Base-by-base conservation (phyloP, 192 early-diverging fungal species). In the Endogone sp. region DNA sequence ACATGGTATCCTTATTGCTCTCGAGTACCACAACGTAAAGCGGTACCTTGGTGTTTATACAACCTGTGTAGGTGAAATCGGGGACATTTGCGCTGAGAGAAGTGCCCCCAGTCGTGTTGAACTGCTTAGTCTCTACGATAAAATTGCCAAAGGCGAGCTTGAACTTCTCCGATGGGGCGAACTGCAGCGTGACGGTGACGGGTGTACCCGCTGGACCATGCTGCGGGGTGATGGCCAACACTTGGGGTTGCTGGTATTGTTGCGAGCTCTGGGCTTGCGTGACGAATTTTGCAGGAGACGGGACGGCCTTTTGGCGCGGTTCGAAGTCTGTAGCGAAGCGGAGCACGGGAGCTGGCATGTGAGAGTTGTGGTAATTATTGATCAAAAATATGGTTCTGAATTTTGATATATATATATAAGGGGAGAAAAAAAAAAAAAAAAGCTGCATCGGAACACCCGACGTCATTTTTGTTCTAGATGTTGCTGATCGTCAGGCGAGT, bases 131-230 rank as follows among this genome's bases (percentile, higher is more conserved):
- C 25, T 84, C 82, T 10, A 84, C 78, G 21, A 82, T 76, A 16
- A 84, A 64, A 4, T 71, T 71, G n/a, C 82, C 82, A 60, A 84
- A 84, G 8, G 69, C 80, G 9, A 84, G 61, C n/a, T 81, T 81
- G 37, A 84, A 71, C 27, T 60, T 60, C 24, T 60, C 59, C 27
- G 59, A 21, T 8, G 6, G 8, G 27, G 22, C 4, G 59, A 60
- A 60, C 21, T 60, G 59, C 10, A 60, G 59, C 24, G 27, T 21
- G 10, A 60, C 27, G 10, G 59, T 60, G 59, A 60, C 6, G 27
- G 59, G 9, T 9, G 2, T 22, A 21, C 59, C 59, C 27, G 6
- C 59, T 21, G 59, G 59, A 22, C 59, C 59, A 60, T 60, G 21
- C 27, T 60, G 59, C 6, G 59, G 59, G 24, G 59, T 11, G 59